These are phyloP conservation scores for Schizosaccharomyces japonicus DNA, from an alignment of 805 yeast species.

Conservation along the genomic window DNA sequence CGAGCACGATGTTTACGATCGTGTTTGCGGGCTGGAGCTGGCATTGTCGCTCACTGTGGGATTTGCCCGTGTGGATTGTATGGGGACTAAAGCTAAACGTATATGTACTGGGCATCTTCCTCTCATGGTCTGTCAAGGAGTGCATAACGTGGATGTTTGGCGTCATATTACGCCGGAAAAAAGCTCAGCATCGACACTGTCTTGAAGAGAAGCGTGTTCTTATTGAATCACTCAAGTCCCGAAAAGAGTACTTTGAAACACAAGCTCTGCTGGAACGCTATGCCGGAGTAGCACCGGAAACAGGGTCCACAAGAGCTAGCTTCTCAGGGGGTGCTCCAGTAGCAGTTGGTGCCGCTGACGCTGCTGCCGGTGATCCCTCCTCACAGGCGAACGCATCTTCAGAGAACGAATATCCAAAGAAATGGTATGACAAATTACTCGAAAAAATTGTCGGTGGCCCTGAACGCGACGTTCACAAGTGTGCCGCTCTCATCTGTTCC, in stretches of 20 bases:
- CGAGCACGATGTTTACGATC: too few relatives aligned
- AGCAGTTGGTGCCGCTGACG: neutral
- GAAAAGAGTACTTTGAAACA: conserved; percentile 1
- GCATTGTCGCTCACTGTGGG: too few relatives aligned
- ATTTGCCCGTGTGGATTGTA: too few relatives aligned
- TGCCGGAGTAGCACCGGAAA: neutral
- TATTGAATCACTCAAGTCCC: neutral
- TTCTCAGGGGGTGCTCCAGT: neutral
- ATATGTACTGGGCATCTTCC: too few relatives aligned
- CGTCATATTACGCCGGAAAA: too few relatives aligned
- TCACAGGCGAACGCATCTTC: too few relatives aligned
- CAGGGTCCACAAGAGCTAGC: neutral
- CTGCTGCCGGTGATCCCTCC: neutral
- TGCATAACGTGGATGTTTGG: too few relatives aligned
- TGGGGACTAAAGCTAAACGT: too few relatives aligned
- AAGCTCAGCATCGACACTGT: too few relatives aligned
- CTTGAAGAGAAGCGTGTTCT: neutral
- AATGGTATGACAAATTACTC: conserved; percentile 1
- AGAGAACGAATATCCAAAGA: neutral
- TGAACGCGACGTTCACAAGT: neutral
- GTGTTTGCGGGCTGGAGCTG: too few relatives aligned
- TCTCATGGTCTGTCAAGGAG: too few relatives aligned
- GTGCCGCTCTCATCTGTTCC: conserved; percentile 3
- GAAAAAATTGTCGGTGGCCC: neutral
- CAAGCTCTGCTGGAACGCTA: neutral